These are phyloP conservation scores for Baorangia bicolor DNA, from an alignment of 768 basidiomycete genomes.

Conservation along the genomic window DNA sequence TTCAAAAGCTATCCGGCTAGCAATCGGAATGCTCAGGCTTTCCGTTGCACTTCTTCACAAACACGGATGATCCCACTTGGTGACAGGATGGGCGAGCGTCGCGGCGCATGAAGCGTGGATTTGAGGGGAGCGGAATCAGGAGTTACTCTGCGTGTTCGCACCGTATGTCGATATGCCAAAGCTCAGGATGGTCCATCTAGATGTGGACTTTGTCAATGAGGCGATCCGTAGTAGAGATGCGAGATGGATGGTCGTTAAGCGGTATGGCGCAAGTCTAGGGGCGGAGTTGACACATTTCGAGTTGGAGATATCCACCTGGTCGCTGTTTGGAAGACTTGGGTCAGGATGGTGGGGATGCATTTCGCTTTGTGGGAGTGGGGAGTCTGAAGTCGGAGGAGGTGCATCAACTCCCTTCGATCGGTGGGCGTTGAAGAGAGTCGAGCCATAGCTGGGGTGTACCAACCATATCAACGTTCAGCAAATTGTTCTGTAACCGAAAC, in stretches of 20 bases:
- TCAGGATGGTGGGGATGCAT: conserved; percentile 5
- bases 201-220: conserved; percentile 39
- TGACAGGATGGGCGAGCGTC: conserved; percentile 46
- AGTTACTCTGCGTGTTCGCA: conserved; percentile 32
- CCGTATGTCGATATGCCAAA: conserved; percentile 30
- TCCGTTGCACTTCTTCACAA: conserved; percentile 41
- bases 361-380: conserved; percentile 7
- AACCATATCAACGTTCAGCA: too few species aligned
- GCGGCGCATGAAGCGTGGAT: conserved; percentile 44
- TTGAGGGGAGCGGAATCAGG: conserved; percentile 39
- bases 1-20: conserved; percentile 31
- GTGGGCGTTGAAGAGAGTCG: conserved; percentile 14
- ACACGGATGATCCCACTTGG: conserved; percentile 31
- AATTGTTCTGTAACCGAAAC: too few species aligned
- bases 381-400: background rate
- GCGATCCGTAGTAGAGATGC: conserved; percentile 23
- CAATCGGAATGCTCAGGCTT: conserved; percentile 44
- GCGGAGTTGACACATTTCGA: background rate
- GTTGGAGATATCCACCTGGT: background rate
- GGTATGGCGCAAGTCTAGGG: background rate
- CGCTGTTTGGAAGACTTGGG: conserved; percentile 18
- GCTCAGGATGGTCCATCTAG: conserved; percentile 39
- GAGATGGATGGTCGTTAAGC: conserved; percentile 6
- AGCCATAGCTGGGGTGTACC: background rate
- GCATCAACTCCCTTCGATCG: background rate